A percentile compares a stretch with the other conserved stretches of the same genome.
phyloP scores from a whole-genome alignment of 106 monocot species.

The Dactylorhiza incarnata region DNA sequence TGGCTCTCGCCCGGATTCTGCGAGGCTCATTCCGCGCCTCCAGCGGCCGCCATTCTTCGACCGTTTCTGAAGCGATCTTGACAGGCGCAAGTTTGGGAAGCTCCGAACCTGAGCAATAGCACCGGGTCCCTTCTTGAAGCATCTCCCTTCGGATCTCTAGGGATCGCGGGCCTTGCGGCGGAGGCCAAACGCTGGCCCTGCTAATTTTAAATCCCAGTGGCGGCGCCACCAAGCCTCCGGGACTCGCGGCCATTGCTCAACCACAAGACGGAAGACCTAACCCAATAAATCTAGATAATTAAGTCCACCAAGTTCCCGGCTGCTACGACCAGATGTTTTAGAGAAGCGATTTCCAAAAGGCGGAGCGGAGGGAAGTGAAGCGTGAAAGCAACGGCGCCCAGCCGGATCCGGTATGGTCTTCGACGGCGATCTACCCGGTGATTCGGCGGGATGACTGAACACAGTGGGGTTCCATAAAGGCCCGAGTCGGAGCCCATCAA shows the following conservation, averaged over 20 bases:
- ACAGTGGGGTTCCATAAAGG: no score
- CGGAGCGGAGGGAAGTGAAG: background rate
- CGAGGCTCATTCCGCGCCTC: constrained; percentile 19
- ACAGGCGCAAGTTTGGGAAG: background rate
- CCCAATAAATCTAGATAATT: background rate
- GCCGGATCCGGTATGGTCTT: background rate
- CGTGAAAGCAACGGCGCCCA: background rate
- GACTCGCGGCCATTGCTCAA: constrained; percentile 35
- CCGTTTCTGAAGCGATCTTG: constrained; percentile 11
- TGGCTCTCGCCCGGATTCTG: constrained; percentile 21
- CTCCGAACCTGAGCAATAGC: constrained; percentile 22
- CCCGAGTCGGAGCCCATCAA: no score
- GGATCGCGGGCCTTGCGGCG: background rate
- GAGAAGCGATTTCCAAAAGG: background rate
- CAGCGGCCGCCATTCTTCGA: constrained; percentile 20
- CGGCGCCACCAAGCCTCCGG: constrained; percentile 24
- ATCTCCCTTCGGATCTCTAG: constrained; percentile 8
- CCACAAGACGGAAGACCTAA: background rate
- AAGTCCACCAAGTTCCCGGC: background rate
- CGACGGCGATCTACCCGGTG: no score
- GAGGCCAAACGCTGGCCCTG: background rate
- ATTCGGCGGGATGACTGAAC: no score
- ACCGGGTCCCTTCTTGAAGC: constrained; percentile 9
- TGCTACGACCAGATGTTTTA: background rate
- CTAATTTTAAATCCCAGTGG: constrained; percentile 10